A percentile compares a stretch with the other conserved stretches of the same genome.
These are phyloP conservation scores for Sparassis latifolia DNA, from an alignment of 1,284 basidiomycete species.

Conservation along the genomic window DNA sequence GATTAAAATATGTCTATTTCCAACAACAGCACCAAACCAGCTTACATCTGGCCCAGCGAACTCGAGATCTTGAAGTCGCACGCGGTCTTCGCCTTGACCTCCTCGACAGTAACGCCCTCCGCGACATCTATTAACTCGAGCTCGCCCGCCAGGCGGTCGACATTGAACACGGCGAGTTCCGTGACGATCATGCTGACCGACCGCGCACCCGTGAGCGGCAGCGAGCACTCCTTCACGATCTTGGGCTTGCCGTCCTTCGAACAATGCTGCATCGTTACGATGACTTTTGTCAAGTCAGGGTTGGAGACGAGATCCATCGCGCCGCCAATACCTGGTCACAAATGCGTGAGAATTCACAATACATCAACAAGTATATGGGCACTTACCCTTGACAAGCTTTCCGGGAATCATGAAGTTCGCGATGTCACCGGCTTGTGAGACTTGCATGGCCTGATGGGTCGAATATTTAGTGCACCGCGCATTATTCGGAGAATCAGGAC, in stretches of 20 bases:
- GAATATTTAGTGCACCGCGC: not conserved
- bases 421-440: constrained; percentile 85
- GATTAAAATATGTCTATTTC: no score
- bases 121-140: constrained; percentile 80
- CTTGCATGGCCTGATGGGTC: constrained; percentile 75
- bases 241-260: constrained; percentile 88
- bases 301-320: constrained; percentile 96
- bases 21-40: not conserved
- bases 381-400: constrained; percentile 76
- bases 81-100: constrained; percentile 81
- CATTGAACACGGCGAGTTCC: constrained; percentile 86
- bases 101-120: constrained; percentile 77
- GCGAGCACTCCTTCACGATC: constrained; percentile 74
- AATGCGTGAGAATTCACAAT: not conserved
- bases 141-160: constrained; percentile 70
- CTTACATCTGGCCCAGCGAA: constrained; percentile 20
- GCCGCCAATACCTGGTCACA: constrained; percentile 74
- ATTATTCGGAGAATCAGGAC: not conserved
- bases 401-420: constrained; percentile 99
- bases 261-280: constrained; percentile 85
- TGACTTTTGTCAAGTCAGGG: constrained; percentile 85
- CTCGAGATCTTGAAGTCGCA: constrained; percentile 63
- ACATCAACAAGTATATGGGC: not conserved
- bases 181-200: constrained; percentile 90
- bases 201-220: constrained; percentile 85